These are phyloP conservation scores for Wickerhamomyces mucosus DNA, from an alignment of 805 yeast genomes.

Conservation along the genomic window DNA sequence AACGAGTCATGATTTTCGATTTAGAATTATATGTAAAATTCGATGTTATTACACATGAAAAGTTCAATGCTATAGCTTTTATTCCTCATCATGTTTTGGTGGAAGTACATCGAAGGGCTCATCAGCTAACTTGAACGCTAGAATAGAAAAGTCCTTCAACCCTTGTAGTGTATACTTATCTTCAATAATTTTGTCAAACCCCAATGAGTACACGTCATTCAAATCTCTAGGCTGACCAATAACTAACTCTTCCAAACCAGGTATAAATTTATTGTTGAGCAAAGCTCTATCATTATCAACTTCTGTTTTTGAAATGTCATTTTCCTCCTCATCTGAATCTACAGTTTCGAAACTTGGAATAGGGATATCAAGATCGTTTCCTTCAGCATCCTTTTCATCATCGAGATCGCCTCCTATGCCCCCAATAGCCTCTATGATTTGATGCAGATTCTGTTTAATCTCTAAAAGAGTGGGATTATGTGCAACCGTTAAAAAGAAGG, in stretches of 20 bases:
- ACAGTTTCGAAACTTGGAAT: constrained; percentile 26
- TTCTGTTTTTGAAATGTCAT: constrained; percentile 5
- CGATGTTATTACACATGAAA: constrained; percentile 2
- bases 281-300: constrained; percentile 5
- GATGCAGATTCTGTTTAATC: constrained; percentile 23
- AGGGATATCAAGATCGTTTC: constrained; percentile 26
- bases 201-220: constrained; percentile 11
- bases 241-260: constrained; percentile 7
- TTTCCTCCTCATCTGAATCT: constrained; percentile 24
- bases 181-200: constrained; percentile 12
- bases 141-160: constrained; percentile 9
- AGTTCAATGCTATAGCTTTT: constrained; percentile 1
- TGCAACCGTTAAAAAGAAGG: constrained; percentile 22
- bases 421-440: constrained; percentile 37
- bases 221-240: constrained; percentile 15
- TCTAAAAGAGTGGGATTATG: constrained; percentile 16
- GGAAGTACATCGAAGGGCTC: constrained; percentile 12
- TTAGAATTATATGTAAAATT: constrained; percentile 3
- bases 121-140: constrained; percentile 14
- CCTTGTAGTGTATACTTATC: constrained; percentile 6
- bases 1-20: constrained; percentile 1
- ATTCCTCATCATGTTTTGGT: constrained; percentile 11
- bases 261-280: constrained; percentile 7
- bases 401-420: too few relatives aligned
- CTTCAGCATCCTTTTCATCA: constrained; percentile 15